Base-by-base conservation (phyloP, 441 rosid genomes). In the Erysimum pusillum region DNA sequence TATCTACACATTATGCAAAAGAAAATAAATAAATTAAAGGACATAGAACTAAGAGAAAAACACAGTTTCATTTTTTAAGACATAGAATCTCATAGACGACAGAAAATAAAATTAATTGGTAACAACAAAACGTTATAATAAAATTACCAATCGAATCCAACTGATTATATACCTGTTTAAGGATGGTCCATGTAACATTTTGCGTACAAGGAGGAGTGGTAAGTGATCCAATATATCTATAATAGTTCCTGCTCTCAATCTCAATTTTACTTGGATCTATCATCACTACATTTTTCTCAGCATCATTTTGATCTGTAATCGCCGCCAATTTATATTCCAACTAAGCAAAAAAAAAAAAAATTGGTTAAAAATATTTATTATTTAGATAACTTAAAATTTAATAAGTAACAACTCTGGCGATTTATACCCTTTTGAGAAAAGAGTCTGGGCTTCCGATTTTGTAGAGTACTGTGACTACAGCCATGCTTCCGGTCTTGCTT, bases 221-320 rank as follows among this genome's bases (percentile, higher is more conserved):
- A 49, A 49, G 54, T 17, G 54, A 49, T 17, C 54, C 54, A 49
- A 18, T 18, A 49, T 49, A 49, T 49, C 54, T 49, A 49, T 49
- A 49, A 49, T 49, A 49, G 22, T 49, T 49, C 2, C 54, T 49
- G 54, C 54, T 49, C 28, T 49, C 54, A 49, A 9, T 49, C 6
- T 49, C 9, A 15, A 49, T 49, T 9, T 17, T 9, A 15, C 6
- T 49, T 18, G 54, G 54, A 49, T 49, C 6, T 17, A 49, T 48
- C 54, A 49, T 18, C 15, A 15, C 25, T 9, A 49, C 25, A 49
- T 49, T 49, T 49, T 9, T 18, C 12, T 49, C 12, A 0, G 54
- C 28, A 8, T 18, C 54, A 18, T 4, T 9, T 49, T 49, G 22
- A 18, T 49, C 54, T 49, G 54, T 49, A 15, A 49, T 49, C 5